These are phyloP conservation scores for Ogataea dorogensis DNA, from an alignment of 805 yeast species.

Conservation along the genomic window DNA sequence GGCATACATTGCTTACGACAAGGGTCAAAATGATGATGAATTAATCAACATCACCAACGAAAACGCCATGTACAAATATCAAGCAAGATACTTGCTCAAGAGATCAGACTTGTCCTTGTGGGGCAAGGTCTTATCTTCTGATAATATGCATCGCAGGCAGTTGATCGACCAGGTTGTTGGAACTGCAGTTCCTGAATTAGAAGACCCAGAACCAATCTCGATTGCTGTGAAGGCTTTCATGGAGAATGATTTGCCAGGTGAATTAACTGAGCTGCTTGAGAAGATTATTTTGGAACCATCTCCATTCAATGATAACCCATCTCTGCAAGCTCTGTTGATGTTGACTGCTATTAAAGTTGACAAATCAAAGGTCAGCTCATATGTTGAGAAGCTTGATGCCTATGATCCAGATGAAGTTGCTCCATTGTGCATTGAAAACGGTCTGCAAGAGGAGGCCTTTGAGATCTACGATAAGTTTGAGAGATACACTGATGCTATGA, in stretches of 20 bases:
- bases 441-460: slow-evolving; percentile 89
- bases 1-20: slow-evolving; percentile 96
- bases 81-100: slow-evolving; percentile 89
- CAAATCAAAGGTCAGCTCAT: slow-evolving; percentile 74
- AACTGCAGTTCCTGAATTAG: slow-evolving; percentile 92
- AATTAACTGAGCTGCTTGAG: slow-evolving; percentile 90
- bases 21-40: slow-evolving; percentile 90
- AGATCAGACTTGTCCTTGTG: slow-evolving; percentile 87
- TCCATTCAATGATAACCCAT: slow-evolving; percentile 92
- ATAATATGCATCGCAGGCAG: slow-evolving; percentile 85
- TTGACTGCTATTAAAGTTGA: slow-evolving; percentile 96
- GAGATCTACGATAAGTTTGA: slow-evolving; percentile 87
- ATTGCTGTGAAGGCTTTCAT: slow-evolving; percentile 92
- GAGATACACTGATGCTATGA: slow-evolving; percentile 74
- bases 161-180: slow-evolving; percentile 92
- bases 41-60: slow-evolving; percentile 91
- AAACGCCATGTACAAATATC: slow-evolving; percentile 97
- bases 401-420: slow-evolving; percentile 95
- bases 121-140: slow-evolving; percentile 71
- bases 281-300: slow-evolving; percentile 97
- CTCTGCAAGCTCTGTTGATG: slow-evolving; percentile 87
- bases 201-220: slow-evolving; percentile 91
- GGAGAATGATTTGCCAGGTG: slow-evolving; percentile 91
- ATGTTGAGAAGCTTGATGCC: slow-evolving; percentile 85
- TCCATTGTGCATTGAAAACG: slow-evolving; percentile 84